Evolutionary conservation across 1,284 basidiomycete species (phyloP), one percentile per base, ranked within the genome.

Genomic region (Mrakiaceae sp.): DNA sequence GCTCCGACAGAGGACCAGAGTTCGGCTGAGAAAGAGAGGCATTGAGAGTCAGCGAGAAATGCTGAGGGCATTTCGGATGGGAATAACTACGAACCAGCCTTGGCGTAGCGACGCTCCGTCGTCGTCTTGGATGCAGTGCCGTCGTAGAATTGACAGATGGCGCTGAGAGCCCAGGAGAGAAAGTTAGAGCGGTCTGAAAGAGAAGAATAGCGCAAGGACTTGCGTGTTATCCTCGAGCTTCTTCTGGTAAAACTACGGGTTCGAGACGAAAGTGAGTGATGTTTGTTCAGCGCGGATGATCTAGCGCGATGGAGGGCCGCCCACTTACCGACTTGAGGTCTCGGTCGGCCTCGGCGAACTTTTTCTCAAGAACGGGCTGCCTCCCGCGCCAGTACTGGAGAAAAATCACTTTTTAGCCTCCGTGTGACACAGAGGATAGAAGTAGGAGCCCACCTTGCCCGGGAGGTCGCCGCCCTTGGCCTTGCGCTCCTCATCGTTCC

Each of bases 201-300:
- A n/a, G 71, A 70, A 47, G 69, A 63, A 51, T 64, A 67, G 14
- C 67, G 68, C 68, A 70, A 73, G 59, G 73, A 73, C 43, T 71
- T 71, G 68, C 82, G 74, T 78, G 72, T 84, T 84, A 51, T 68
- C 73, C 14, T 74, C 70, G 64, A 81, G 75, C 74, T 84, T 85
- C 60, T 72, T 71, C 48, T 79, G 74, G 70, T 84, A 81, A 75
- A 84, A 83, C 2, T 74, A 71, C 71, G 27, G 27, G 27, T 27
- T 27, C 27, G 27, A 27, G 27, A 27, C 27, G 27, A 27, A 27
- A 27, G 27, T 27, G 27, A 27, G 27, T 27, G 27, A 27, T 27
- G 27, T 2, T 27, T 27, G 27, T 27, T 27, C 27, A 27, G 27
- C 27, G 27, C 27, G 27, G 27, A 27, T 27, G 2, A 27, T 27